A percentile compares a stretch with the other conserved stretches of the same genome.
Evolutionary conservation across 305 asterid genomes (phyloP).

Genomic region (Fraxinus floribunda): DNA sequence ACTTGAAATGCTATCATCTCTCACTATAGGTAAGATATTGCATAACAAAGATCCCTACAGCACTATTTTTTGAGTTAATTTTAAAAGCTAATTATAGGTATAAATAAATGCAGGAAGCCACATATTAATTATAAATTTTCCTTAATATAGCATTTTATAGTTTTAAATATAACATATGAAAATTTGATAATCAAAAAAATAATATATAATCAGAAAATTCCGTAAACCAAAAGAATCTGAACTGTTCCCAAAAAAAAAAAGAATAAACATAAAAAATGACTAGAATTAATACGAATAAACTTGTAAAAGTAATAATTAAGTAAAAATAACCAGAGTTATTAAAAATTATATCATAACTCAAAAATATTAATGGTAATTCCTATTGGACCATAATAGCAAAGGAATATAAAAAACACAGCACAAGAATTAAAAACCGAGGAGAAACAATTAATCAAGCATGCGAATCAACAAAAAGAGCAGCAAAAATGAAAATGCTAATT

Average conservation of each 20-base stretch:
- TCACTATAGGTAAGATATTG: not conserved
- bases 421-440: not conserved
- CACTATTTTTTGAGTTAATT: not conserved
- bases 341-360: not conserved
- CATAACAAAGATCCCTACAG: not conserved
- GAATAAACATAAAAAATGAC: not conserved
- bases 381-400: not conserved
- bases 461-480: not conserved
- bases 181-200: not conserved
- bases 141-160: not conserved
- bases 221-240: not conserved
- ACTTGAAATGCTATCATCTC: not conserved
- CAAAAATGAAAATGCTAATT: not conserved
- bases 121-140: not conserved
- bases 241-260: not conserved
- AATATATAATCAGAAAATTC: not conserved
- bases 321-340: not conserved
- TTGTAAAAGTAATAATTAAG: not conserved
- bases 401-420: not conserved
- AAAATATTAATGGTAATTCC: not conserved
- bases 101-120: not conserved
- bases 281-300: not conserved
- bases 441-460: not conserved
- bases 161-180: not conserved
- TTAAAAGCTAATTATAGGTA: not conserved